Evolutionary conservation across 2,329 filamentous ascomycete genomes (phyloP), one percentile per base, ranked within the genome.

Genomic region (Verticillium alfalfae): DNA sequence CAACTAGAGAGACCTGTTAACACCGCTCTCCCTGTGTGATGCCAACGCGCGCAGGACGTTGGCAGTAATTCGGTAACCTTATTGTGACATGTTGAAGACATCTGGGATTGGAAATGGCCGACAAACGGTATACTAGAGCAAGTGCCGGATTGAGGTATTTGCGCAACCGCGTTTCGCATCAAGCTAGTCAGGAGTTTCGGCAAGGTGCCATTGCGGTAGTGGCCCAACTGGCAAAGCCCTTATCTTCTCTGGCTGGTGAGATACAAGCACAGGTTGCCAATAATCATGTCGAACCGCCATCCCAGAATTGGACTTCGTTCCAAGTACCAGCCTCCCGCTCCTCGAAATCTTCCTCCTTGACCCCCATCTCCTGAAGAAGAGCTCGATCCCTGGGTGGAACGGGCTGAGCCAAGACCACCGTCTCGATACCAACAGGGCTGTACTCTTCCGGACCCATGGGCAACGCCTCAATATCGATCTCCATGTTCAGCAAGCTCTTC

Each of bases 401-500:
- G 52, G 90, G 86, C 62, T 84, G 78, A 0, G 94, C 93, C 58
- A 87, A 73, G 7, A 95, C 82, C 1, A 97, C 85, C 4, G 93
- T 98, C 78, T 97, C 93, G 45, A 94, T 84, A 0, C 92, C 91
- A 0, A 81, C 84, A 0, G 88, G 89, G 18, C 83, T 84, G 60
- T 85, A 80, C 64, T 88, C 82, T 67, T 95, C 92, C 1, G 89
- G 88, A 0, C 93, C 93, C 87, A 93, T 95, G 0, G 93, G 93
- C 70, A 98, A 75, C n/a, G 82, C 80, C 45, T 96, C 92, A 4
- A 96, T 76, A 73, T 97, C 91, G 61, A 97, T 90, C 36, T 93
- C 86, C 72, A 87, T 81, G 22, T 89, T 88, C 59, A 97, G 73
- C 60, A 97, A 72, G 64, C 84, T 86, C 75, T 89, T 90, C 62